Percentiles rank a stretch among this genome's conserved stretches.
phyloP scores from a whole-genome alignment of 495 filamentous ascomycete species.

The Neurospora pannonica region DNA sequence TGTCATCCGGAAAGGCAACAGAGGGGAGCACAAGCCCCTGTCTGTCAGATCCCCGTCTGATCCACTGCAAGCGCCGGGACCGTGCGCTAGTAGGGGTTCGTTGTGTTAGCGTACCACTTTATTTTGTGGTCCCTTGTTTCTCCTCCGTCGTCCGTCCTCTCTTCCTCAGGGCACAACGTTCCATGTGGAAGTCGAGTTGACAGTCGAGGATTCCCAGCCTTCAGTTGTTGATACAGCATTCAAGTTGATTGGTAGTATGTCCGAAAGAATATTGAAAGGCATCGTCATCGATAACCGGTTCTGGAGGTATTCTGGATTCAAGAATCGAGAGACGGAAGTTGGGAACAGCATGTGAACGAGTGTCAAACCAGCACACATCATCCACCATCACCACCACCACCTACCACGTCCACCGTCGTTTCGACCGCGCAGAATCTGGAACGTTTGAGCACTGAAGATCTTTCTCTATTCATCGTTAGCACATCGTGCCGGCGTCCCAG shows the following conservation, averaged over 20 bases:
- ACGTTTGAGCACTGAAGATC: neutral
- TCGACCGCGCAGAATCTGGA: neutral
- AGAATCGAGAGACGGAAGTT: neutral
- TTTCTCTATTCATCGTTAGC: neutral
- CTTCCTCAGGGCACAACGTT: neutral
- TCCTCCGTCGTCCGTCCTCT: neutral
- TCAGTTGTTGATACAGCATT: neutral
- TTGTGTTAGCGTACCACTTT: neutral
- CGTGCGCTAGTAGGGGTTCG: constrained; percentile 4
- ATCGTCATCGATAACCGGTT: neutral
- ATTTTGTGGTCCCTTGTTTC: neutral
- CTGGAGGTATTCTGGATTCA: neutral
- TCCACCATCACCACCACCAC: neutral
- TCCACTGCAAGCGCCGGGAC: constrained; percentile 17
- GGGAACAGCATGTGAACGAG: neutral
- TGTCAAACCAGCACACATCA: neutral
- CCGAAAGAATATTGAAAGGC: neutral
- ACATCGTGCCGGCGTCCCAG: neutral
- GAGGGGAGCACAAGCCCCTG: constrained; percentile 15
- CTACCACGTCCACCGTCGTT: neutral
- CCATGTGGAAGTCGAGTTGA: neutral
- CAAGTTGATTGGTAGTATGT: neutral
- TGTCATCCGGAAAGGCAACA: constrained; percentile 2
- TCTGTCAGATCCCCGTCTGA: constrained; percentile 8
- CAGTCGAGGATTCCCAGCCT: neutral